Evolutionary conservation across 129 eudicot genomes (phyloP), one percentile per base, ranked within the genome.

Genomic region (Pittosporum tobira): DNA sequence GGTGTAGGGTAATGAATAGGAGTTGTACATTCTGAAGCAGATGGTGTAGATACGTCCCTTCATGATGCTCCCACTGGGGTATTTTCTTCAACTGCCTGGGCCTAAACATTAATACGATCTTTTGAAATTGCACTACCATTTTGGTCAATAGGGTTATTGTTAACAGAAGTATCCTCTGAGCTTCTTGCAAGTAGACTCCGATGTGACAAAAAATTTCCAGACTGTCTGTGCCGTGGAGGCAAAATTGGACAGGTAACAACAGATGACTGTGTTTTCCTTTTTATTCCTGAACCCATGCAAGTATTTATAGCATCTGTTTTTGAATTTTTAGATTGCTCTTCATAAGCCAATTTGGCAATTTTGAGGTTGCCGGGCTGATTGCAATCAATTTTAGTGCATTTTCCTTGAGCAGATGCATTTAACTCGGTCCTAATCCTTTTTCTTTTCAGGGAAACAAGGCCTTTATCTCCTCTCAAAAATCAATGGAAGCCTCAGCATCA

Each of bases 1-100:
- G 91, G 91, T 36, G 81, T 78, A 46, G 44, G 54, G 44, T 57
- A 68, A 46, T 45, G 61, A 18, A 61, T 54, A 51, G 96, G 94
- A 21, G 96, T 76, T 13, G 71, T 65, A 61, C 78, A 68, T 21
- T 53, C 64, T 29, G 75, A 40, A 76, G 21, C 28, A 29, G 63
- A 48, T 20, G 72, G 48, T 48, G 71, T 67, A 56, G 11, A 11
- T 28, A 58, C 56, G 27, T 59, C 78, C 51, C 61, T 42, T 68
- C 63, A 57, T 22, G 79, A 77, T 14, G 54, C 56, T n/a, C n/a
- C n/a, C n/a, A n/a, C n/a, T n/a, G n/a, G n/a, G n/a, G n/a, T n/a
- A n/a, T n/a, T n/a, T n/a, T n/a, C n/a, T n/a, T 61, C 37, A 61
- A 53, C 31, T 40, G 54, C n/a, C 66, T 51, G 60, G 46, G 51